phyloP scores from a whole-genome alignment of 352 stramenopile genomes.

The Phytophthora tentaculata region DNA sequence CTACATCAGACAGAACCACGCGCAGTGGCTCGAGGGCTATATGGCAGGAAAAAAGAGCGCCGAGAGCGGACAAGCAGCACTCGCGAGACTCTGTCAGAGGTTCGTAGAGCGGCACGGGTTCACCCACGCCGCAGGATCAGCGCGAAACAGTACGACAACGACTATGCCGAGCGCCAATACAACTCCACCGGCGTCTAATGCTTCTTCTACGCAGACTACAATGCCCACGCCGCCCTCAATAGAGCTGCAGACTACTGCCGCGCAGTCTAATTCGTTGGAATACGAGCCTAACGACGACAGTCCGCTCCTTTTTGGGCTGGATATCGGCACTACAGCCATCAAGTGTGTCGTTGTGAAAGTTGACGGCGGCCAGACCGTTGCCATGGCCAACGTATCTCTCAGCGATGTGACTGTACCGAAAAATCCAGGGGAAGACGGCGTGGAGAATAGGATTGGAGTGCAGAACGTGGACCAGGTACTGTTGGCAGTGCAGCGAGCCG shows the following conservation, averaged over 20 bases:
- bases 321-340: slow-evolving; percentile 81
- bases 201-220: neutral
- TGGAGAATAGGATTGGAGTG: slow-evolving; percentile 36
- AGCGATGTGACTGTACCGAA: slow-evolving; percentile 36
- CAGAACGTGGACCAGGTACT: slow-evolving; percentile 60
- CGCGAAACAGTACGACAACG: slow-evolving; percentile 2
- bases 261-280: slow-evolving; percentile 7
- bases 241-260: neutral
- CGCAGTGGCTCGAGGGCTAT: slow-evolving; percentile 43
- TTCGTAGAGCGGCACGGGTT: slow-evolving; percentile 49
- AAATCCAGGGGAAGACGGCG: slow-evolving; percentile 8
- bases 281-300: slow-evolving; percentile 24
- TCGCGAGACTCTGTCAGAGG: slow-evolving; percentile 45
- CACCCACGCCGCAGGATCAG: slow-evolving; percentile 3
- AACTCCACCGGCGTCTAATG: neutral
- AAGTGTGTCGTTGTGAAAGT: slow-evolving; percentile 71
- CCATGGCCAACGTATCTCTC: slow-evolving; percentile 42
- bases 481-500: slow-evolving; percentile 42
- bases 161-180: neutral
- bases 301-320: slow-evolving; percentile 57
- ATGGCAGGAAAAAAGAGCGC: slow-evolving; percentile 48
- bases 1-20: slow-evolving; percentile 43
- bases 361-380: slow-evolving; percentile 35
- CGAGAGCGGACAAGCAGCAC: slow-evolving; percentile 50
- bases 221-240: neutral